These are phyloP conservation scores for Blastocystis hominis DNA, from an alignment of 352 stramenopile species.

Conservation along the genomic window DNA sequence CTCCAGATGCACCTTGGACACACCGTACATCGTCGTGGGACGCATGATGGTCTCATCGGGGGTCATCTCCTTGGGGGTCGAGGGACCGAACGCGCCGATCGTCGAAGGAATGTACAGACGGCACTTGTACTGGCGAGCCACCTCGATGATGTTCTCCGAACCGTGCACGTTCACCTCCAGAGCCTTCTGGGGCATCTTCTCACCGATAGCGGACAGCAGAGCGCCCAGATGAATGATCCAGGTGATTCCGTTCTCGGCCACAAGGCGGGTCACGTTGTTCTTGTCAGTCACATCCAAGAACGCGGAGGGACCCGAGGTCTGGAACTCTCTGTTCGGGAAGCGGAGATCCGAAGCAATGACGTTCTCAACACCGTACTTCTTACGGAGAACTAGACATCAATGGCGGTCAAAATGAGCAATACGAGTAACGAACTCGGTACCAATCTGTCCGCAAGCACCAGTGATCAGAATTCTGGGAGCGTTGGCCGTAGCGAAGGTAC, in stretches of 20 bases:
- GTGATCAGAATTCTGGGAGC: conserved; percentile 59
- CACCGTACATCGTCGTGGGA: conserved; percentile 79
- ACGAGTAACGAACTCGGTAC: conserved; percentile 60
- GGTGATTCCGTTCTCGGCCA: conserved; percentile 75
- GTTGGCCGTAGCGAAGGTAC: background rate
- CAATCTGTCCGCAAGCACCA: conserved; percentile 61
- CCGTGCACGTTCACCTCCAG: conserved; percentile 77
- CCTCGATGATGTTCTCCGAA: conserved; percentile 78
- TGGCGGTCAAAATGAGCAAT: background rate
- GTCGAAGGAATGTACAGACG: conserved; percentile 78
- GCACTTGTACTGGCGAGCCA: conserved; percentile 75
- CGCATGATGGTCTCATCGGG: conserved; percentile 79
- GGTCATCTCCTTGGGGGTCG: conserved; percentile 72
- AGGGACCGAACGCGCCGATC: conserved; percentile 77
- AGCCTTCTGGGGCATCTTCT: conserved; percentile 75
- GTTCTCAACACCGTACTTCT: conserved; percentile 62
- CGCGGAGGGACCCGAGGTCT: conserved; percentile 58
- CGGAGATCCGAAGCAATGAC: conserved; percentile 62
- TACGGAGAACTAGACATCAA: conserved; percentile 28
- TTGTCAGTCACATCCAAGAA: conserved; percentile 63
- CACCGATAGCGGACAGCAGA: conserved; percentile 75
- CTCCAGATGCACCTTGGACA: conserved; percentile 81
- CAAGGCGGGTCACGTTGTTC: conserved; percentile 45
- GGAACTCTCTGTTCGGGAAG: conserved; percentile 43
- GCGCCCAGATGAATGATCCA: conserved; percentile 80